Evolutionary conservation across 192 early-diverging fungal species (phyloP).

Genomic region (Umbelopsis ramanniana): DNA sequence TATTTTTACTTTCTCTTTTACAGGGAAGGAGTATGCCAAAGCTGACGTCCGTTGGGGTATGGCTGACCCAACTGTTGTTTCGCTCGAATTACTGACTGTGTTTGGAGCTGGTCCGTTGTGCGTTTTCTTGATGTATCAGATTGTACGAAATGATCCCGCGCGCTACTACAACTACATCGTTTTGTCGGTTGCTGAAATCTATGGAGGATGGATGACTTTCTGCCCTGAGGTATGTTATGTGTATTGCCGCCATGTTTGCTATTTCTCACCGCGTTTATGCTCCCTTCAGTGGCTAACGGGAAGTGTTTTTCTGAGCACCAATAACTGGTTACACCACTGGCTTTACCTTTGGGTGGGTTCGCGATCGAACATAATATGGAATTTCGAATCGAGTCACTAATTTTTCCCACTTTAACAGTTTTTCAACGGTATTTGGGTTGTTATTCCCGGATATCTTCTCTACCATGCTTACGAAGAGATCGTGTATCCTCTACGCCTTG

Average conservation of each 20-base stretch:
- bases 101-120: constrained; percentile 28
- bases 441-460: constrained; percentile 31
- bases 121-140: constrained; percentile 21
- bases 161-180: constrained; percentile 35
- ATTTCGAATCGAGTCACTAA: neutral
- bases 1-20: neutral
- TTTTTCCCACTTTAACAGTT: constrained; percentile 23
- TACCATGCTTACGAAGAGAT: constrained; percentile 29
- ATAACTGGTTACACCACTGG: constrained; percentile 29
- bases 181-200: constrained; percentile 32
- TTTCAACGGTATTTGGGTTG: constrained; percentile 43
- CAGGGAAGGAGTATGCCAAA: constrained; percentile 45
- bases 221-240: constrained; percentile 36
- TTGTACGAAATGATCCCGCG: constrained; percentile 28
- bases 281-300: constrained; percentile 35
- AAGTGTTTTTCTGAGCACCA: constrained; percentile 25
- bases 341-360: constrained; percentile 36
- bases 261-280: neutral
- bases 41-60: constrained; percentile 38
- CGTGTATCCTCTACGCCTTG: constrained; percentile 9
- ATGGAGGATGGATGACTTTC: constrained; percentile 44
- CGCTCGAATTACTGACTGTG: constrained; percentile 37
- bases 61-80: constrained; percentile 35
- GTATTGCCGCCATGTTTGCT: neutral
- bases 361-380: neutral